A percentile compares a stretch with the other conserved stretches of the same genome.
These are phyloP conservation scores for Colletotrichum falcatum DNA, from an alignment of 2,329 filamentous ascomycete genomes.

Conservation along the genomic window DNA sequence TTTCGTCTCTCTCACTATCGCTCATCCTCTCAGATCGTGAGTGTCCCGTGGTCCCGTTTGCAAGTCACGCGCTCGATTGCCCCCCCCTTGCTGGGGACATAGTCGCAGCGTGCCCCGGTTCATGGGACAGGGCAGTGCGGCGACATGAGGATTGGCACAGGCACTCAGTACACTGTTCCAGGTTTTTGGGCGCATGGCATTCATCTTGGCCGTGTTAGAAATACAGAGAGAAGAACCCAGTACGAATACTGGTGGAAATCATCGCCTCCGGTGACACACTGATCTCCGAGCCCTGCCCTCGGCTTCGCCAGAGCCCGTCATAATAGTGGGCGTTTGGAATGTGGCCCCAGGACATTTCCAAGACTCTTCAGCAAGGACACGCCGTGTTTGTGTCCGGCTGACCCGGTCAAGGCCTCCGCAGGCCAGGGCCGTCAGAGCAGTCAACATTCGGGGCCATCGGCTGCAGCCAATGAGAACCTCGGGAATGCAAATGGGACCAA, in stretches of 20 bases:
- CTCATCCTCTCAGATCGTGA: neutral
- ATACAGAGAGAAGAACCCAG: neutral
- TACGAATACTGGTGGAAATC: neutral
- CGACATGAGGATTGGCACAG: neutral
- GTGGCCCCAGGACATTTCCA: constrained; percentile 3
- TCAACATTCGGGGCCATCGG: neutral
- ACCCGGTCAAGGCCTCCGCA: constrained; percentile 25
- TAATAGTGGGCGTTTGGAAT: constrained; percentile 26
- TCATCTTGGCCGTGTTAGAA: neutral
- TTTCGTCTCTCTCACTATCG: neutral
- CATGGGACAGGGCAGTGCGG: neutral
- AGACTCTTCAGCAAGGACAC: constrained; percentile 26
- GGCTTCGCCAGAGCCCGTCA: constrained; percentile 12
- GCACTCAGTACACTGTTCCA: neutral
- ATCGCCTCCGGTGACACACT: constrained; percentile 9
- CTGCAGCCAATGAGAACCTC: constrained; percentile 11
- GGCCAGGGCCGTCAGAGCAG: neutral
- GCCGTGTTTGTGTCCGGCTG: constrained; percentile 37
- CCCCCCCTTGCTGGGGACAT: neutral
- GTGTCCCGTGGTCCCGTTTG: neutral
- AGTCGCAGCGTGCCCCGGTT: neutral
- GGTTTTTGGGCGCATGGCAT: neutral
- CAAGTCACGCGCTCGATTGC: neutral
- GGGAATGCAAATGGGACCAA: constrained; percentile 2
- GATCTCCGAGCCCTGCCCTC: constrained; percentile 14